Conservation (phyloP, 2,329 filamentous ascomycete species). For the Hansfordia pulvinata region DNA sequence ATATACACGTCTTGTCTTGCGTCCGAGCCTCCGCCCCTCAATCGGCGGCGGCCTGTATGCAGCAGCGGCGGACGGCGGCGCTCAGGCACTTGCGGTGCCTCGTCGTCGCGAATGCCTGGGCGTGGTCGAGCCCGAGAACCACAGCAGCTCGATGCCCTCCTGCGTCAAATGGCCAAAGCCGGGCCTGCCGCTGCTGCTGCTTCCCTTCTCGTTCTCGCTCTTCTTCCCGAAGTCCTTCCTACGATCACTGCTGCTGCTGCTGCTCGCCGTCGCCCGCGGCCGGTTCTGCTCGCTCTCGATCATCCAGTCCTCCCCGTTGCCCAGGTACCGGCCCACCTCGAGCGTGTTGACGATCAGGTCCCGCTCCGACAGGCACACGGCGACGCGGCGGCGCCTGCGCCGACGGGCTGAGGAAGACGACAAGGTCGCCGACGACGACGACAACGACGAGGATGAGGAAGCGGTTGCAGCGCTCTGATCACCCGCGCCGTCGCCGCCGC, state of each 20-base stretch:
- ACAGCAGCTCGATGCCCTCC: conserved; percentile 39
- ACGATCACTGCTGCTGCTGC: too few species aligned
- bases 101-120: conserved; percentile 36
- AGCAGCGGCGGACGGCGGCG: too few species aligned
- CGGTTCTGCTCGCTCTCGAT: conserved; percentile 2
- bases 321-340: conserved; percentile 43
- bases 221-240: conserved; percentile 1
- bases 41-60: too few species aligned
- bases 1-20: too few species aligned
- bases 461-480: conserved; percentile 5
- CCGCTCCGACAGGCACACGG: conserved; percentile 41
- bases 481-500: conserved; percentile 4
- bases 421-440: too few species aligned
- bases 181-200: conserved; percentile 7
- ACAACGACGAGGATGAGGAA: neutral
- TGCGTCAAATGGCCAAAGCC: conserved; percentile 9
- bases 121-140: conserved; percentile 52
- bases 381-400: conserved; percentile 21
- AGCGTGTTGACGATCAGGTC: conserved; percentile 53
- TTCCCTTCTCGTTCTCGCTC: conserved; percentile 13
- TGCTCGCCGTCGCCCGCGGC: neutral
- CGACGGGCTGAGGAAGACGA: too few species aligned
- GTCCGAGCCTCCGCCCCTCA: too few species aligned
- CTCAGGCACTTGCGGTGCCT: conserved; percentile 9
- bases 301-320: conserved; percentile 19